These are phyloP conservation scores for Ustulina deusta DNA, from an alignment of 2,329 filamentous ascomycete species.

Conservation along the genomic window DNA sequence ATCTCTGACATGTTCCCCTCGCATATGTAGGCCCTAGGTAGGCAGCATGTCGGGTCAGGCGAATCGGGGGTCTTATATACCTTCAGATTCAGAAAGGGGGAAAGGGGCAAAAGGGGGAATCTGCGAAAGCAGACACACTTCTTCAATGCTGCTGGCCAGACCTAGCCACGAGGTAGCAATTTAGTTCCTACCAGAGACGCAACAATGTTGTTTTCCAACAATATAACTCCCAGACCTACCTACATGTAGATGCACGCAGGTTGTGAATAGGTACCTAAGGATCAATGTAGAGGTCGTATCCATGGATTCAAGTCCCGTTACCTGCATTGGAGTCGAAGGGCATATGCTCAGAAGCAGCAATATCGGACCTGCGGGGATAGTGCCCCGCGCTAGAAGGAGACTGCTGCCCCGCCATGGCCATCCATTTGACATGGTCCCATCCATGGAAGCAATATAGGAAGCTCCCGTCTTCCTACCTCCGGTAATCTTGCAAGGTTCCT, in stretches of 20 bases:
- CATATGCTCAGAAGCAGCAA: not conserved
- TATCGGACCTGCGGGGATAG: not conserved
- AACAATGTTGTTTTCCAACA: not conserved
- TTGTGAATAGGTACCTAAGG: not conserved
- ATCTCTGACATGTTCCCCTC: conserved; percentile 27
- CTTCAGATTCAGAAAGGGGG: not conserved
- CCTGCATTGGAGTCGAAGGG: not conserved
- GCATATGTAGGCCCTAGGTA: conserved; percentile 21
- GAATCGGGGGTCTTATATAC: too few species aligned
- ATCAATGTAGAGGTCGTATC: too few species aligned
- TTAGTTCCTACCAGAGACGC: not conserved
- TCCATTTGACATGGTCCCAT: conserved; percentile 3
- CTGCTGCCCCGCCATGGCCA: conserved; percentile 17
- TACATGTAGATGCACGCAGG: not conserved
- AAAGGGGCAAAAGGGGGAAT: not conserved
- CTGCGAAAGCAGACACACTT: too few species aligned
- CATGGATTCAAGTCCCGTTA: too few species aligned
- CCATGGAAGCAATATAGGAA: too few species aligned
- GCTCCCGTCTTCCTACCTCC: too few species aligned
- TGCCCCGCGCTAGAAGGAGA: conserved; percentile 21
- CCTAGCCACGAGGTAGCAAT: too few species aligned
- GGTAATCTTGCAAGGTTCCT: too few species aligned
- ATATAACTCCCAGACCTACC: not conserved
- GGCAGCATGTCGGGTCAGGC: too few species aligned
- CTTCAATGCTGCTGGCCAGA: too few species aligned